Evolutionary conservation across 2,329 filamentous ascomycete genomes (phyloP), one percentile per base, ranked within the genome.

Genomic region (Xylariaceae sp.): DNA sequence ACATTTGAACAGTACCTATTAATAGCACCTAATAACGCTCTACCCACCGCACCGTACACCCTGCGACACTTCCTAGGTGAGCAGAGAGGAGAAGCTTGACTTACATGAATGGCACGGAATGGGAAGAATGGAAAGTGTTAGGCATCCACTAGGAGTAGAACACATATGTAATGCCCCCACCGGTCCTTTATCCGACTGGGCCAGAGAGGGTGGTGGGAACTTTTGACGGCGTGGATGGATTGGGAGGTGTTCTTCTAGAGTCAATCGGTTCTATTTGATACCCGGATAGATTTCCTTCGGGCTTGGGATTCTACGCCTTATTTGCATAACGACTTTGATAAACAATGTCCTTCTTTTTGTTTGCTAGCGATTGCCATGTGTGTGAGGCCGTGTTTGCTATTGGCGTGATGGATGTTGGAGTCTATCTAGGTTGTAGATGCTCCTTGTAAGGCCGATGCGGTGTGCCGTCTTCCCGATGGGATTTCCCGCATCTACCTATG

Each of bases 271-370:
- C 57, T 67, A 65, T 65, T 69, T 70, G 68, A 71, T 71, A 71
- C 68, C 68, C 68, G 68, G 67, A 67, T 71, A 71, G 68, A 61
- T 67, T 68, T 58, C 57, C 59, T 62, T 66, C 63, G 60, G 62
- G 61, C 57, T 55, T 53, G 58, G 60, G 53, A 62, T 59, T 62
- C 37, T 50, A 53, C 55, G 54, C 34, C 39, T 54, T 34, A 52
- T 44, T 58, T 48, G 35, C 46, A 59, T 45, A 19, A 45, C 48
- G 39, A 26, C 48, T 19, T 39, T 46, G 42, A 34, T 34, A 34
- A 34, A 8, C 8, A 34, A 8, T 34, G 8, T 50, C 31, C n/a
- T 39, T 6, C 12, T 47, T 11, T 31, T 12, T 32, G 29, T 9
- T 12, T 31, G 19, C 32, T 37, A 37, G 8, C 8, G 8, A 7